These are phyloP conservation scores for Clonostachys rhizophaga DNA, from an alignment of 2,329 filamentous ascomycete genomes.

Conservation along the genomic window DNA sequence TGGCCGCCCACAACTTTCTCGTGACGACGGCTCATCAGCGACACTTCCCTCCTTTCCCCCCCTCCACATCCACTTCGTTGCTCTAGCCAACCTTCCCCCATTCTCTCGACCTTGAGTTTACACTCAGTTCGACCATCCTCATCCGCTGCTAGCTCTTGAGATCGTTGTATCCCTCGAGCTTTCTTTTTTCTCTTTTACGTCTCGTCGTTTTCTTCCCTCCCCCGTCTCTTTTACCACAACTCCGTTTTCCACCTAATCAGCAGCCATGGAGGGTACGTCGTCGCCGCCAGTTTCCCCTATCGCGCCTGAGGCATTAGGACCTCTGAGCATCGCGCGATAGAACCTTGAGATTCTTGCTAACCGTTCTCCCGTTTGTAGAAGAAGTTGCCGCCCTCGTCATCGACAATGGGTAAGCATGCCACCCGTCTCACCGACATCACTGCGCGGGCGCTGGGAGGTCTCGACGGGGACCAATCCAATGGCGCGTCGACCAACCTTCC, in stretches of 20 bases:
- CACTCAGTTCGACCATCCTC: not conserved
- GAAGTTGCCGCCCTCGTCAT: constrained; percentile 99
- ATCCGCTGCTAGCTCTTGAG: constrained; percentile 6
- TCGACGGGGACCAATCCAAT: not conserved
- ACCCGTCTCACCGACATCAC: constrained; percentile 27
- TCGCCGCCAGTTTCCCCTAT: constrained; percentile 1
- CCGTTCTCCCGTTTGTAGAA: constrained; percentile 58
- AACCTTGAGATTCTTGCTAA: constrained; percentile 29
- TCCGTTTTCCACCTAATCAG: constrained; percentile 26
- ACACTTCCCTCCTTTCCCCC: constrained; percentile 25
- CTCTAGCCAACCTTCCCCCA: constrained; percentile 20
- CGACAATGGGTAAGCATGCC: constrained; percentile 97
- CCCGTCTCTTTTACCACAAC: constrained; percentile 3
- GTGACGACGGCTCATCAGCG: constrained; percentile 23
- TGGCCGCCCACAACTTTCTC: constrained; percentile 28
- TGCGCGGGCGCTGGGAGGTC: not conserved
- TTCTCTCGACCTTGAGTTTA: constrained; percentile 10
- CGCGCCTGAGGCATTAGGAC: constrained; percentile 2
- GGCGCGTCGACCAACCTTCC: not conserved
- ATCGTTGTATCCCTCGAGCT: constrained; percentile 14
- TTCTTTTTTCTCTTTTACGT: constrained; percentile 3
- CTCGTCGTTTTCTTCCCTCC: constrained; percentile 8
- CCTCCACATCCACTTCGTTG: constrained; percentile 7
- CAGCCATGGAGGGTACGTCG: constrained; percentile 52
- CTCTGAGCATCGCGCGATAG: constrained; percentile 5